These are phyloP conservation scores for Anthoceros angustus DNA, from an alignment of 225 moss, liverwort and hornwort species.

Conservation along the genomic window DNA sequence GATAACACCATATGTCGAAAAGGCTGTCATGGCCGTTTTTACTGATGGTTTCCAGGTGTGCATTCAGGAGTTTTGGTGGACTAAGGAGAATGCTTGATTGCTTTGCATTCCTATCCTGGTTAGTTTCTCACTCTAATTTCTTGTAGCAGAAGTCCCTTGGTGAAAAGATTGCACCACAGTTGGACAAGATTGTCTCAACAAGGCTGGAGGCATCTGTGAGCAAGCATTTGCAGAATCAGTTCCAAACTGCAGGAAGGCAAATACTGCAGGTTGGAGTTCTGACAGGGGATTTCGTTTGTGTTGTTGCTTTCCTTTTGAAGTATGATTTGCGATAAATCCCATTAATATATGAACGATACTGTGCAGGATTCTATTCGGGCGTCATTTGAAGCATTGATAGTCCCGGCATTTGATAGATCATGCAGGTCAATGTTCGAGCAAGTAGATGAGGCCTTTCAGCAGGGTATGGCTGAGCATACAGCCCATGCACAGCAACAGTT, in stretches of 20 bases:
- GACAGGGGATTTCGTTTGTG: neutral
- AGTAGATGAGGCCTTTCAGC: constrained; percentile 72
- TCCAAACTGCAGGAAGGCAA: constrained; percentile 64
- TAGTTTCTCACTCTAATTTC: neutral
- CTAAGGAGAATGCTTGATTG: constrained; percentile 11
- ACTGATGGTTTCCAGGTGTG: constrained; percentile 72
- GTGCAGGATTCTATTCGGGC: constrained; percentile 68
- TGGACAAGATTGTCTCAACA: constrained; percentile 69
- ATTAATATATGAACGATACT: neutral
- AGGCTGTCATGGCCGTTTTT: constrained; percentile 52
- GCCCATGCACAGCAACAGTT: constrained; percentile 72
- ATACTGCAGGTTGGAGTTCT: constrained; percentile 56
- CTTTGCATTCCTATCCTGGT: constrained; percentile 2
- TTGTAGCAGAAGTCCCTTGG: constrained; percentile 41
- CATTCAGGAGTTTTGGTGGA: constrained; percentile 7
- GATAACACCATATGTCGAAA: constrained; percentile 65
- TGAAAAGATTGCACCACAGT: constrained; percentile 72
- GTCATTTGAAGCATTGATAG: constrained; percentile 66
- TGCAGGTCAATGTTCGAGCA: constrained; percentile 93
- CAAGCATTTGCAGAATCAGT: constrained; percentile 70
- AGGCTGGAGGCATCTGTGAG: constrained; percentile 79
- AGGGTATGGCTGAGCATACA: constrained; percentile 79
- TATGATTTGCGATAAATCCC: neutral
- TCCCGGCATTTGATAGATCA: constrained; percentile 82
- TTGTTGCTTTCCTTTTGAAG: neutral